These are phyloP conservation scores for Cyberlindnera subsufficiens DNA, from an alignment of 805 yeast species.

Conservation along the genomic window DNA sequence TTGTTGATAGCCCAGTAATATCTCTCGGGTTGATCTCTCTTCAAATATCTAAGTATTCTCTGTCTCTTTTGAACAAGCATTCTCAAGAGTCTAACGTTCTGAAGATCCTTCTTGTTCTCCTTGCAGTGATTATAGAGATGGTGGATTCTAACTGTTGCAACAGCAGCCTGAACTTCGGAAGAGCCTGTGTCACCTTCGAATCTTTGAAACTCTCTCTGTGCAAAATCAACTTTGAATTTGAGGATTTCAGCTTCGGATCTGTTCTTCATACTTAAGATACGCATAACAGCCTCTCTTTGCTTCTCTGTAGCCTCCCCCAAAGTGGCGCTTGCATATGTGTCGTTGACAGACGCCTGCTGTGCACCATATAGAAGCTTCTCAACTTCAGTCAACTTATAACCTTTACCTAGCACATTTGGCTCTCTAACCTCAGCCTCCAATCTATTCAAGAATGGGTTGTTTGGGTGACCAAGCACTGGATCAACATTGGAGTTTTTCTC, in stretches of 20 bases:
- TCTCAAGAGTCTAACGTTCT: slow-evolving; percentile 65
- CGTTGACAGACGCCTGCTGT: slow-evolving; percentile 43
- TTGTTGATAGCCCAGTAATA: slow-evolving; percentile 84
- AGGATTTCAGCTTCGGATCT: slow-evolving; percentile 52
- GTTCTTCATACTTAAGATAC: slow-evolving; percentile 73
- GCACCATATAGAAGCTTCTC: slow-evolving; percentile 77
- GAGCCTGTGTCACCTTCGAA: slow-evolving; percentile 91
- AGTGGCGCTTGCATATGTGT: slow-evolving; percentile 17
- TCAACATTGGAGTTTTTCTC: slow-evolving; percentile 36
- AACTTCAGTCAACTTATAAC: slow-evolving; percentile 56
- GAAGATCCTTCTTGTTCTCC: slow-evolving; percentile 65
- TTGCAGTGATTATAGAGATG: slow-evolving; percentile 69
- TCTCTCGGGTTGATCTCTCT: slow-evolving; percentile 70
- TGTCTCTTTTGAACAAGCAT: slow-evolving; percentile 89
- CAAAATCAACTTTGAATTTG: slow-evolving; percentile 55
- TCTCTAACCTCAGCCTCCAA: slow-evolving; percentile 61
- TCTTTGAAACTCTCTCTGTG: slow-evolving; percentile 75
- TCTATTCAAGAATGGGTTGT: slow-evolving; percentile 64
- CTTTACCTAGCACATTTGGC: slow-evolving; percentile 55
- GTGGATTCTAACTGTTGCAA: slow-evolving; percentile 75
- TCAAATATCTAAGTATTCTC: slow-evolving; percentile 72
- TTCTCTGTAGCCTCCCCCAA: slow-evolving; percentile 38
- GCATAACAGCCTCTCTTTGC: slow-evolving; percentile 61
- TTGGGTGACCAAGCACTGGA: slow-evolving; percentile 75
- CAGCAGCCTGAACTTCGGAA: slow-evolving; percentile 94